Percentiles rank a stretch among this genome's conserved stretches.
Evolutionary conservation across 768 basidiomycete genomes (phyloP).

Genomic region (Boletus rubropictus): DNA sequence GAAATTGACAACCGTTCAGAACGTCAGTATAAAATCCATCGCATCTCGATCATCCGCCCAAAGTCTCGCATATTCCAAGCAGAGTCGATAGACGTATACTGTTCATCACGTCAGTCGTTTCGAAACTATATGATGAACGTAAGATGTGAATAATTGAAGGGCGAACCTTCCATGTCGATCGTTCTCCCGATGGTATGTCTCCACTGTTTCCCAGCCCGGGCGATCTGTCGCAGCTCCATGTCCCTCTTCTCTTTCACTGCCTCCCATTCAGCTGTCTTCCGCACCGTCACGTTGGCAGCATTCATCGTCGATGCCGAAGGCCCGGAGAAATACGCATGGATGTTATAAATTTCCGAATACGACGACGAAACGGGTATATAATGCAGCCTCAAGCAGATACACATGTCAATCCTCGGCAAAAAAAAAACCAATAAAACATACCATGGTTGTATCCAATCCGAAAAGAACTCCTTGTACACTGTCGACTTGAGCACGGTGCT

Average conservation of each 20-base stretch:
- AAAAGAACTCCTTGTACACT: slow-evolving; percentile 87
- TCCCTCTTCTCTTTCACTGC: slow-evolving; percentile 54
- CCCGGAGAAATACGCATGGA: slow-evolving; percentile 90
- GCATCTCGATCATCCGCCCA: slow-evolving; percentile 79
- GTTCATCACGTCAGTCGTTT: neutral
- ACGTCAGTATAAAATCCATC: slow-evolving; percentile 41
- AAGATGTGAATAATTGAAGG: neutral
- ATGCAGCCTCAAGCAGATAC: slow-evolving; percentile 63
- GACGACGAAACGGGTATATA: slow-evolving; percentile 86
- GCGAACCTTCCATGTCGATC: slow-evolving; percentile 88
- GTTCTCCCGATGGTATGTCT: slow-evolving; percentile 75
- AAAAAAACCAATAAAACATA: slow-evolving; percentile 24
- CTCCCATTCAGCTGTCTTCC: slow-evolving; percentile 28
- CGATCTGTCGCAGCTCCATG: slow-evolving; percentile 69
- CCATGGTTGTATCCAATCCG: slow-evolving; percentile 92
- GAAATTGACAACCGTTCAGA: neutral
- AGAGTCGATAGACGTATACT: slow-evolving; percentile 86
- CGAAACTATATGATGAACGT: neutral
- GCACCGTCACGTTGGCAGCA: slow-evolving; percentile 45
- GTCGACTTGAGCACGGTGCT: slow-evolving; percentile 88
- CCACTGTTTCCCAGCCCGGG: slow-evolving; percentile 91
- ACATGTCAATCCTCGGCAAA: neutral
- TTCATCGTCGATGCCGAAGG: slow-evolving; percentile 56
- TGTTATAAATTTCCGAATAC: slow-evolving; percentile 90
- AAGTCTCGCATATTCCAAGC: slow-evolving; percentile 83